phyloP scores from a whole-genome alignment of 345 rosid genomes.

The Dipteronia sinensis region DNA sequence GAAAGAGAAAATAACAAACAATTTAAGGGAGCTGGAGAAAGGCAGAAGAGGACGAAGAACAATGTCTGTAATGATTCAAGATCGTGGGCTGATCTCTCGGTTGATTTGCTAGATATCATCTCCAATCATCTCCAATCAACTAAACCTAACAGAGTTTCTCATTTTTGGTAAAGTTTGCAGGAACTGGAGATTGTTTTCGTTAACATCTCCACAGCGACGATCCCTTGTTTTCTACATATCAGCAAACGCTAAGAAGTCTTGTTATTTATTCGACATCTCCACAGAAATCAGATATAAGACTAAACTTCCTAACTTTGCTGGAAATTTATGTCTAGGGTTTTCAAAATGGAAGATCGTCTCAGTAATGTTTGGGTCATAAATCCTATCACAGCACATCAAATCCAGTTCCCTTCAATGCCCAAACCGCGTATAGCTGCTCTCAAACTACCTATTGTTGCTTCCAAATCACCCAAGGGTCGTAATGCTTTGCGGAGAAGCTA shows the following conservation, averaged over 20 bases:
- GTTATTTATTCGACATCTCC: slow-evolving; percentile 11
- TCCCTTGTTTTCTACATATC: not conserved
- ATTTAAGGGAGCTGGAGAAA: not conserved
- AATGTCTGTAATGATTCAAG: not conserved
- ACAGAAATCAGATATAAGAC: not conserved
- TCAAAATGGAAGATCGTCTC: not conserved
- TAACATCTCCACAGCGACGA: not conserved
- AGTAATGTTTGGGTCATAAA: not conserved
- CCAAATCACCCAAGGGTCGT: too few species aligned
- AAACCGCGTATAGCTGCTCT: too few species aligned
- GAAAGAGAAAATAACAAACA: too few species aligned
- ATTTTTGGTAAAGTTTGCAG: not conserved
- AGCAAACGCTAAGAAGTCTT: not conserved
- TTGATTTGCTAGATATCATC: slow-evolving; percentile 1
- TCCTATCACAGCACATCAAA: slow-evolving; percentile 3
- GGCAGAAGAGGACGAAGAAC: not conserved
- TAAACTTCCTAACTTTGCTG: not conserved
- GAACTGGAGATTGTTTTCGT: not conserved
- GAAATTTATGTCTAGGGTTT: not conserved
- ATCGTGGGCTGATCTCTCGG: slow-evolving; percentile 4
- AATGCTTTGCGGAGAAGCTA: too few species aligned
- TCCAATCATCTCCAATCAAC: slow-evolving; percentile 1
- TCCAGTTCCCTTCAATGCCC: not conserved
- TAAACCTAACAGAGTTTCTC: not conserved
- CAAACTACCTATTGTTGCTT: too few species aligned